These are phyloP conservation scores for Zalaria sp. DNA, from an alignment of 2,329 filamentous ascomycete genomes.

Conservation along the genomic window DNA sequence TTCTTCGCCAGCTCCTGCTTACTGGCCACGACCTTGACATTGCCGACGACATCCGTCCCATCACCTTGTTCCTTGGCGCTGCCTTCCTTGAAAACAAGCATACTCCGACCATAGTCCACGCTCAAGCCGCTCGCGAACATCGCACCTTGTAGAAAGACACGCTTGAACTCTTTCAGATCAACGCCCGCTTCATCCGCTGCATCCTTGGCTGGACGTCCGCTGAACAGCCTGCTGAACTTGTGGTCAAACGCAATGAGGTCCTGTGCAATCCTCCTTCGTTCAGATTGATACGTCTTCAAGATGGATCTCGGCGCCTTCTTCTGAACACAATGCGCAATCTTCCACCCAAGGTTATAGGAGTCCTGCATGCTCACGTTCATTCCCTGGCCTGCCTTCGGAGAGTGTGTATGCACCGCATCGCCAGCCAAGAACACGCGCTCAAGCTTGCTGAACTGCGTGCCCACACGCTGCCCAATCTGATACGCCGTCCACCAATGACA, in stretches of 20 bases:
- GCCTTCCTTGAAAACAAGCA: conserved; percentile 25
- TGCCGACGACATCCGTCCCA: conserved; percentile 25
- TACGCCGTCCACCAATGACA: conserved; percentile 57
- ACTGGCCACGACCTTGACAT: conserved; percentile 25
- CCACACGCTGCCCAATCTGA: conserved; percentile 39
- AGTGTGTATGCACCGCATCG: conserved; percentile 43
- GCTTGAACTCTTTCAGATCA: conserved; percentile 36
- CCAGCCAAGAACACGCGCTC: conserved; percentile 56
- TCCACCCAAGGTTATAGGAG: conserved; percentile 27
- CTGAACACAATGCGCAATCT: conserved; percentile 13
- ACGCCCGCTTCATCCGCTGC: conserved; percentile 34
- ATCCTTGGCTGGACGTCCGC: conserved; percentile 28
- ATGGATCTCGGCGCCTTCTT: conserved; percentile 23
- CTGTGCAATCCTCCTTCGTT: conserved; percentile 43
- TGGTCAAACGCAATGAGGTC: conserved; percentile 49
- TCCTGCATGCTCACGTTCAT: conserved; percentile 65
- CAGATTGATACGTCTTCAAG: conserved; percentile 34
- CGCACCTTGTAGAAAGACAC: conserved; percentile 4
- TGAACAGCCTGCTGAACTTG: conserved; percentile 7
- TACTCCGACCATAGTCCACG: conserved; percentile 37
- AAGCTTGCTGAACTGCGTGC: conserved; percentile 39
- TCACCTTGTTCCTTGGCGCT: conserved; percentile 31
- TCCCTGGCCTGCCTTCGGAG: conserved; percentile 53
- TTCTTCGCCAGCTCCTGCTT: conserved; percentile 21
- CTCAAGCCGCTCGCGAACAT: conserved; percentile 37